phyloP scores from a whole-genome alignment of 2,329 filamentous ascomycete species.

The Botrytis byssoidea region DNA sequence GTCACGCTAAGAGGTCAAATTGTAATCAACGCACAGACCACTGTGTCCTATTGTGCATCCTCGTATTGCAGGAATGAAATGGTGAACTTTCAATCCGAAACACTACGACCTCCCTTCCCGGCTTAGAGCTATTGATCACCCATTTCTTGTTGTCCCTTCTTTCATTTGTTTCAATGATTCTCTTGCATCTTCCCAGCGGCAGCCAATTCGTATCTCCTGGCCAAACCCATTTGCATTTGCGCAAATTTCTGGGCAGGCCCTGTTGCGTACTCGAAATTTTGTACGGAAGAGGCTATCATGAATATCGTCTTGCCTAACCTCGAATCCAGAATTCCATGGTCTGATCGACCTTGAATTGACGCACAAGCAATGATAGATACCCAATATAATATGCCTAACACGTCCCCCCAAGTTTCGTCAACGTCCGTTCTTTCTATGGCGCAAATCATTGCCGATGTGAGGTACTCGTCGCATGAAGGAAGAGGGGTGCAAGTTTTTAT shows the following conservation, averaged over 20 bases:
- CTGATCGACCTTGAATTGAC: background rate
- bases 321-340: constrained; percentile 1
- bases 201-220: background rate
- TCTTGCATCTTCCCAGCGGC: background rate
- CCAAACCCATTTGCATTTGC: constrained; percentile 9
- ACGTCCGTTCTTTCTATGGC: constrained; percentile 1
- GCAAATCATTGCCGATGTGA: background rate
- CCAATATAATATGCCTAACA: constrained; percentile 15
- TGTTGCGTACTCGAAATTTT: background rate
- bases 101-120: background rate
- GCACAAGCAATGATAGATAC: constrained; percentile 8
- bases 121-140: background rate
- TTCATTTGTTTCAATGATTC: background rate
- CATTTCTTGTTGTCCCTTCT: background rate
- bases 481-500: background rate
- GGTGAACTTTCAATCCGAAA: background rate
- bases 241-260: background rate
- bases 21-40: background rate
- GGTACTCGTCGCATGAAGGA: background rate
- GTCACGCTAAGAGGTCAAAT: background rate
- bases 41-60: background rate
- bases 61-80: background rate
- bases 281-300: background rate
- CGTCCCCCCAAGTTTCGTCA: constrained; percentile 12
- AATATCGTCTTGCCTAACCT: background rate